Base-by-base conservation (phyloP, 768 basidiomycete genomes). In the Suillus paluster region DNA sequence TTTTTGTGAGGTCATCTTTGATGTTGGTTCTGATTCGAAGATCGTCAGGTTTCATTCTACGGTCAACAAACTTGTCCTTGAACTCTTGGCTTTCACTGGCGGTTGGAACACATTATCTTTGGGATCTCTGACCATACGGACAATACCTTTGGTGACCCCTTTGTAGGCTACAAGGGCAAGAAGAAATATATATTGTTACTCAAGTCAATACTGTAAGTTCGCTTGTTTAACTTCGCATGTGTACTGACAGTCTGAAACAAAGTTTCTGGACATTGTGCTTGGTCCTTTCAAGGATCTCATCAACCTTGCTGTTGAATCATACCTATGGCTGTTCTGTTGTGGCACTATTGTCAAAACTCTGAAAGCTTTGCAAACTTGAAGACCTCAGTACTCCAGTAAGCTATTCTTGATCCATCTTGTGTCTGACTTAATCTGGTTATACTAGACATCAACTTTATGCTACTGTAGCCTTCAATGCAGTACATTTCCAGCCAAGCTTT, bases 41-140 rank as follows among this genome's bases (percentile, higher is more conserved):
- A 36, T 36, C 36, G 11, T 36, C 36, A 36, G 11, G 9, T 36
- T 36, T 36, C 36, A 36, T 36, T 36, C 36, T 36, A 36, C 3
- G 36, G 36, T 36, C 36, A 9, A 36, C 36, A 36, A 36, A 36
- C 36, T 36, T 9, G 36, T 54, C 27, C 30, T 19, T 19, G 15
- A 19, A 33, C n/a, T 54, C 15, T 34, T n/a, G 33, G 27, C 15
- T 19, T 38, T 34, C 33, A 3, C 17, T n/a, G 53, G 30, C 53
- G 15, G 39, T 34, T 19, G 23, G 12, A 54, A 54, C 11, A 11
- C 15, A 38, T 54, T 23, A 15, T 54, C 19, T 30, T 54, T 21
- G 30, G 33, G n/a, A 38, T 54, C 53, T 33, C 53, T 4, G 39
- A 54, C 30, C 53, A 54, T 38, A 33, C 53, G 15, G 53, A 54